These are phyloP conservation scores for Furcasterigmium furcatum DNA, from an alignment of 2,329 filamentous ascomycete genomes.

Conservation along the genomic window DNA sequence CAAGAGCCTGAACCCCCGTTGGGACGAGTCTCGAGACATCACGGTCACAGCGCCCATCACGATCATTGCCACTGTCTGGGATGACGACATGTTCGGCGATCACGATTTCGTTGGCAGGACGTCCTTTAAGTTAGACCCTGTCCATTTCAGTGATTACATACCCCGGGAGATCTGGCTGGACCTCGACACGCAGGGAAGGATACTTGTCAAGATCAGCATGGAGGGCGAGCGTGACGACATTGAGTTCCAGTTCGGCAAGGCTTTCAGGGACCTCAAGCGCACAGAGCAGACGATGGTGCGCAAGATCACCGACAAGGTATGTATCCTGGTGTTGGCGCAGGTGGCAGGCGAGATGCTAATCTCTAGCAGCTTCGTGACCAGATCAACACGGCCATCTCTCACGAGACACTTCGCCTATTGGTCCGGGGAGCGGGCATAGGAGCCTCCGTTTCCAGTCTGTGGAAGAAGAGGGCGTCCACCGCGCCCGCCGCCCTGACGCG, in stretches of 20 bases:
- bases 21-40: conserved; percentile 97
- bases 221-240: conserved; percentile 98
- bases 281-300: conserved; percentile 98
- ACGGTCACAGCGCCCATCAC: conserved; percentile 89
- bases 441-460: conserved; percentile 69
- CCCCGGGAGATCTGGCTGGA: conserved; percentile 98
- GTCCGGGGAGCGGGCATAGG: conserved; percentile 68
- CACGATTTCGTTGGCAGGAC: conserved; percentile 97
- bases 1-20: conserved; percentile 85
- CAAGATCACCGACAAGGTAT: conserved; percentile 94
- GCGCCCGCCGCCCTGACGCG: conserved; percentile 56
- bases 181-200: conserved; percentile 87
- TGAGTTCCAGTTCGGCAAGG: conserved; percentile 96
- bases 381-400: conserved; percentile 85
- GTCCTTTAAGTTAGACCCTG: conserved; percentile 96
- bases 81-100: conserved; percentile 95
- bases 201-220: conserved; percentile 93
- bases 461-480: conserved; percentile 57
- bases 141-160: conserved; percentile 93
- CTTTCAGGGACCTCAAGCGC: conserved; percentile 90
- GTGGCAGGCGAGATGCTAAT: conserved; percentile 11
- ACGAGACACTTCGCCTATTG: conserved; percentile 72
- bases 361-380: conserved; percentile 74
- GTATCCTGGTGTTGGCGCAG: conserved; percentile 12
- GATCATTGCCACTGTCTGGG: conserved; percentile 96